phyloP scores from a whole-genome alignment of 768 basidiomycete species.

The Hortiboletus flavorubellus region DNA sequence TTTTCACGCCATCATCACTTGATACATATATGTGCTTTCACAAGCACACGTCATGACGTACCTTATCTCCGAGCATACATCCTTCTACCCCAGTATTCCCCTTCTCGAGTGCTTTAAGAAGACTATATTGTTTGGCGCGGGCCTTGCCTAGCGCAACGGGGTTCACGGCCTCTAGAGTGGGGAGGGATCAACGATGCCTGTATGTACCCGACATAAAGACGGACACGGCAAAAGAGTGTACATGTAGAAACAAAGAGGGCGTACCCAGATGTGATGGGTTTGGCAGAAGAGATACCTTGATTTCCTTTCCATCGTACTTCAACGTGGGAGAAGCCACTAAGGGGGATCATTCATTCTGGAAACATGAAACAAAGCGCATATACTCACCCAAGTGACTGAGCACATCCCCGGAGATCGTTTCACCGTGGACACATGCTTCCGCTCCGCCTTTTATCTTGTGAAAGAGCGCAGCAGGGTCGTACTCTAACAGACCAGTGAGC shows the following conservation, averaged over 20 bases:
- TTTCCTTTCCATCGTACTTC: conserved; percentile 42
- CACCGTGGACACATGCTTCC: conserved; percentile 58
- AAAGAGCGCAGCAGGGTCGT: conserved; percentile 67
- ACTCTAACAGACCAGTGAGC: conserved; percentile 72
- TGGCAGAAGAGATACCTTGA: conserved; percentile 77
- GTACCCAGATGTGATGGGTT: conserved; percentile 76
- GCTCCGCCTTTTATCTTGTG: conserved; percentile 82
- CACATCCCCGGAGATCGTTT: conserved; percentile 77
- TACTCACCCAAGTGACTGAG: conserved; percentile 74
- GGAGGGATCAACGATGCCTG: not conserved
- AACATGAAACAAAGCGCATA: conserved; percentile 1
- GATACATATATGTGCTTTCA: not conserved
- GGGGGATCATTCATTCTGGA: not conserved
- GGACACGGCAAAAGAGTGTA: too few relatives aligned
- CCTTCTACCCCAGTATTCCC: conserved; percentile 18
- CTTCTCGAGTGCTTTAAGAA: conserved; percentile 61
- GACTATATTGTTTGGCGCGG: conserved; percentile 83
- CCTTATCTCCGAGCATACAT: conserved; percentile 33
- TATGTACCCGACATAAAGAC: too few relatives aligned
- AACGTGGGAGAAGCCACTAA: conserved; percentile 61
- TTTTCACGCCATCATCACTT: conserved; percentile 38
- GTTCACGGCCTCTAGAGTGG: conserved; percentile 69
- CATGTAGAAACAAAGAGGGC: conserved; percentile 3
- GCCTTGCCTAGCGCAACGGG: conserved; percentile 88
- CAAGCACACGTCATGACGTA: not conserved